Conservation (phyloP, 768 basidiomycete genomes). For the Tulasnella sp. region DNA sequence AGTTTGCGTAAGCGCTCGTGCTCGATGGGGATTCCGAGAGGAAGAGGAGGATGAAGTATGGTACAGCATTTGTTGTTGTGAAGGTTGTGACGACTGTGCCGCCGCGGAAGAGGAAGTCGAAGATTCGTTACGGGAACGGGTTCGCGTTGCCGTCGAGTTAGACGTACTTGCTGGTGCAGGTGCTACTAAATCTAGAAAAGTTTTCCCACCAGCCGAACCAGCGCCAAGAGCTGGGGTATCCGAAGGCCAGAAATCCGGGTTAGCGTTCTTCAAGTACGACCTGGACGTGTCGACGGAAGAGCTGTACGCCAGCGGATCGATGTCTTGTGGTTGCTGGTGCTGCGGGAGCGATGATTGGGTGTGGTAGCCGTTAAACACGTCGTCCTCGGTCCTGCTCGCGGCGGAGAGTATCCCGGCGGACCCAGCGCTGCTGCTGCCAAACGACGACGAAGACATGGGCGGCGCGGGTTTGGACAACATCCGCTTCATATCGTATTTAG, state of each 20-base stretch:
- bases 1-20: neutral
- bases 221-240: neutral
- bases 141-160: constrained; percentile 7
- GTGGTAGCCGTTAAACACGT: neutral
- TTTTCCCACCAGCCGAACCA: neutral
- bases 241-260: neutral
- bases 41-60: neutral
- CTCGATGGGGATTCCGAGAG: neutral
- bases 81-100: neutral
- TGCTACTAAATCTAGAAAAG: neutral
- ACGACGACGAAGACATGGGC: neutral
- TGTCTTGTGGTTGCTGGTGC: neutral
- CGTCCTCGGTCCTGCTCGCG: neutral
- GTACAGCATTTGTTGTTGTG: neutral
- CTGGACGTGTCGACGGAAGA: neutral
- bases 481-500: constrained; percentile 8
- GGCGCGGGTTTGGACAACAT: constrained; percentile 5
- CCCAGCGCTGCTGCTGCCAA: neutral
- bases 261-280: neutral
- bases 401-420: neutral
- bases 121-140: constrained; percentile 6
- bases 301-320: constrained; percentile 5
- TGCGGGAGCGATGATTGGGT: neutral
- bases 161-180: neutral
- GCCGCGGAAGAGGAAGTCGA: neutral